Conservation (phyloP, 1,284 basidiomycete species). For the Singerocomus rubriflavus region DNA sequence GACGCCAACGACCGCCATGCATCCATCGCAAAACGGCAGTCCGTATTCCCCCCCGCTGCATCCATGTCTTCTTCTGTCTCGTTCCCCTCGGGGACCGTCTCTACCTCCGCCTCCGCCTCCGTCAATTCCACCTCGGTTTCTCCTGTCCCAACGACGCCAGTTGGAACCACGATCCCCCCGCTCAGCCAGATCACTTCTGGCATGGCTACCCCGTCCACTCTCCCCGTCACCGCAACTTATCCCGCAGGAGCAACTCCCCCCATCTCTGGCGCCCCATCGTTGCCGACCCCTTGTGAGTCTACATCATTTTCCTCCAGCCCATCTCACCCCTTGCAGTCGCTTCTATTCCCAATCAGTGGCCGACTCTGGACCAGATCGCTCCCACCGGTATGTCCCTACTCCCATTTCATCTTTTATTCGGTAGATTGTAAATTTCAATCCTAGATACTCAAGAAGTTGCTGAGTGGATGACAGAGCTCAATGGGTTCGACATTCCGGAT, state of each 20-base stretch:
- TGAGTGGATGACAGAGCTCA: constrained; percentile 74
- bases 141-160: constrained; percentile 30
- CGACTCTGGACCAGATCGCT: constrained; percentile 64
- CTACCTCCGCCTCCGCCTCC: constrained; percentile 14
- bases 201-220: constrained; percentile 57
- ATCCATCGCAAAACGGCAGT: constrained; percentile 28
- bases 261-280: constrained; percentile 56
- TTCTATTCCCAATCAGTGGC: constrained; percentile 55
- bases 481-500: constrained; percentile 69
- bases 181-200: constrained; percentile 64
- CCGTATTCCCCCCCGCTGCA: constrained; percentile 8
- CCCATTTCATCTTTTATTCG: neutral
- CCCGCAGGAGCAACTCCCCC: constrained; percentile 58
- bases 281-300: constrained; percentile 62
- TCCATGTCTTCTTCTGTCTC: neutral
- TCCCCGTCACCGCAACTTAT: constrained; percentile 51
- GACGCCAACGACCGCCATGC: constrained; percentile 34
- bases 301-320: neutral
- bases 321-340: constrained; percentile 41
- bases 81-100: constrained; percentile 8
- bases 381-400: constrained; percentile 47
- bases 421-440: neutral
- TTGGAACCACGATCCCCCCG: constrained; percentile 42
- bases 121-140: neutral
- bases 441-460: constrained; percentile 62